phyloP scores from a whole-genome alignment of 495 filamentous ascomycete species.

The Penicillium turbatum region DNA sequence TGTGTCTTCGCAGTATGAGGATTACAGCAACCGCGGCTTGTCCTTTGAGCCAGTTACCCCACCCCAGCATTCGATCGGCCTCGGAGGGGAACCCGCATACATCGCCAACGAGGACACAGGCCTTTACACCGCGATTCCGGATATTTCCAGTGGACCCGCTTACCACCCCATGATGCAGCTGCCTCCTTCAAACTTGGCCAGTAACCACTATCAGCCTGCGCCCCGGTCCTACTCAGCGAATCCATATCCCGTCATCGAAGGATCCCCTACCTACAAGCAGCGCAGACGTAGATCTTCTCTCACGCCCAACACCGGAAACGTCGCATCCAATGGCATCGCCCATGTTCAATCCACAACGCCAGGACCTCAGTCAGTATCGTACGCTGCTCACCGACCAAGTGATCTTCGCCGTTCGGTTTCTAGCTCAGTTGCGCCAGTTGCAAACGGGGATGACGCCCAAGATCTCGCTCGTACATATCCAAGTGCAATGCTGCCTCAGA shows the following conservation, averaged over 20 bases:
- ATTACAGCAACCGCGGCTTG: constrained; percentile 93
- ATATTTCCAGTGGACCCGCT: constrained; percentile 52
- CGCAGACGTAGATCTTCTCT: constrained; percentile 88
- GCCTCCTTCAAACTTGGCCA: constrained; percentile 79
- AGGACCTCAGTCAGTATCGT: constrained; percentile 37
- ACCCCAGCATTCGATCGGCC: constrained; percentile 76
- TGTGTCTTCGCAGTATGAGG: constrained; percentile 92
- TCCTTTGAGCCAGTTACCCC: constrained; percentile 96
- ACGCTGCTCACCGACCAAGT: constrained; percentile 68
- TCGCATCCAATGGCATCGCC: constrained; percentile 48
- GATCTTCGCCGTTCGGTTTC: constrained; percentile 91
- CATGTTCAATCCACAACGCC: constrained; percentile 38
- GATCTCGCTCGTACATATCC: constrained; percentile 63
- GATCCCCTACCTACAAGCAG: constrained; percentile 98
- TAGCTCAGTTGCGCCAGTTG: constrained; percentile 76
- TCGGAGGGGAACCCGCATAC: constrained; percentile 86
- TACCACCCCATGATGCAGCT: constrained; percentile 87
- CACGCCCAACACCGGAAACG: constrained; percentile 64
- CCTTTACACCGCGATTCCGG: constrained; percentile 89
- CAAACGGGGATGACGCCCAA: constrained; percentile 69
- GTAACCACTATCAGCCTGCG: constrained; percentile 63
- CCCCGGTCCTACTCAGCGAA: constrained; percentile 71
- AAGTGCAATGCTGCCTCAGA: constrained; percentile 64
- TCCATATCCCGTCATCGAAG: constrained; percentile 93
- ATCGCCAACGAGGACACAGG: constrained; percentile 97